Conservation (phyloP, 805 yeast genomes). For the Candida methanosorbosa region DNA sequence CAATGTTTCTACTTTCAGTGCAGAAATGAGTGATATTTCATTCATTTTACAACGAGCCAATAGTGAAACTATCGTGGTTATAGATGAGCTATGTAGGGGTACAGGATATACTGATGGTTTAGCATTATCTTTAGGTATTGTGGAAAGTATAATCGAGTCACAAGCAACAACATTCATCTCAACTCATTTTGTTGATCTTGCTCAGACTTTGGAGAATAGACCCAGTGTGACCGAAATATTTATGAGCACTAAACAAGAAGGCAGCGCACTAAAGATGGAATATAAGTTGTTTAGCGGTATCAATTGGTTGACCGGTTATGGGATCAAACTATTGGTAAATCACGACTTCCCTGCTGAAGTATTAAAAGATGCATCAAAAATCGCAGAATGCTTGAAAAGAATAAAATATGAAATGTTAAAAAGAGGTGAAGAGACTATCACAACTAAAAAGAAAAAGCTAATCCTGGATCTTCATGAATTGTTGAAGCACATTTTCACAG, state of each 20-base stretch:
- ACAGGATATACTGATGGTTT: slow-evolving; percentile 43
- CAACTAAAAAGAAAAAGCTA: too few species aligned
- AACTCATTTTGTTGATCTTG: slow-evolving; percentile 37
- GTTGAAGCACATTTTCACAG: slow-evolving; percentile 2
- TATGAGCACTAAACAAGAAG: slow-evolving; percentile 21
- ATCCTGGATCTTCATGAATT: slow-evolving; percentile 10
- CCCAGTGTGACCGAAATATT: slow-evolving; percentile 28
- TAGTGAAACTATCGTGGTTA: slow-evolving; percentile 27
- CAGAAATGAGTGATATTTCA: slow-evolving; percentile 40
- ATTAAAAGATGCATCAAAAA: slow-evolving; percentile 19
- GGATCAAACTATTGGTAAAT: slow-evolving; percentile 23
- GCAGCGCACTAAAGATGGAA: slow-evolving; percentile 17
- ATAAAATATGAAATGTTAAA: too few species aligned
- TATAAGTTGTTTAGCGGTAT: slow-evolving; percentile 19
- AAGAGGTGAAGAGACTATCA: too few species aligned
- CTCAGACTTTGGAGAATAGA: slow-evolving; percentile 23
- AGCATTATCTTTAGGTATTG: slow-evolving; percentile 37
- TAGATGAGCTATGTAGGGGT: slow-evolving; percentile 53
- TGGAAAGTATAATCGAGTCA: slow-evolving; percentile 25
- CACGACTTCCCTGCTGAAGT: slow-evolving; percentile 16
- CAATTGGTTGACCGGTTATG: slow-evolving; percentile 14
- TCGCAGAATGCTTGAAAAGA: too few species aligned
- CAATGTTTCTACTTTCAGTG: slow-evolving; percentile 33
- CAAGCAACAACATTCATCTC: slow-evolving; percentile 28
- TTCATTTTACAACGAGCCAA: slow-evolving; percentile 29